Evolutionary conservation across 139 green algal species (phyloP), one percentile per base, ranked within the genome.

Genomic region (Auxenochlorella pyrenoidosa): DNA sequence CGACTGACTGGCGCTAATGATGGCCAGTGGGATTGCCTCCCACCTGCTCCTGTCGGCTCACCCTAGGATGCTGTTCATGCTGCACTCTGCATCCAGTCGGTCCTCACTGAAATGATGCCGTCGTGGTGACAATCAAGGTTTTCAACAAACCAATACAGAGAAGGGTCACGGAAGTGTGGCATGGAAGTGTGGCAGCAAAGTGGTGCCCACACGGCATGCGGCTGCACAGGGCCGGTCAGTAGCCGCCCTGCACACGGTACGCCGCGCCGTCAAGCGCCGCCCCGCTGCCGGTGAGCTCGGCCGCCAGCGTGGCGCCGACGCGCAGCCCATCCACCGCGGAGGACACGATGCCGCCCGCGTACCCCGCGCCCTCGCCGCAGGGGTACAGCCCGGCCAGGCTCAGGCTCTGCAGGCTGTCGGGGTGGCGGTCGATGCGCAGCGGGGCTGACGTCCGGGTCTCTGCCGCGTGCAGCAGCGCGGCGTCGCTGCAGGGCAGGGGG

Each of bases 281-380:
- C 3, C 5, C 43, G 8, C 5, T 5, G 21, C 83, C 87, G 8
- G 65, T 75, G 68, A 94, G 83, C 40, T 85, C 34, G 3, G 72
- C 88, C 5, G 78, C 86, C 36, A 95, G 72, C 0, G 86, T 85
- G 36, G 71, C 34, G 5, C 86, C 93, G 63, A 95, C 89, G 21
- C 79, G 51, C 71, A 96, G 75, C 26, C 96, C 96, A 79, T 98
- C 96, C 38, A 98, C 95, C 6, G 95, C 94, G 15, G 95, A 93
- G 5, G 88, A 95, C 22, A 98, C 93, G 79, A 98, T 98, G 40
- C 96, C 96, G 34, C 96, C 96, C 6, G 96, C 96, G 85, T 97
- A 97, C 8, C 96, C 96, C 28, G 96, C 96, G 34, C 96, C 96
- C 75, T 97, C 96, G 3, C 96, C 96, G 43, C 89, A 91, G 0